Evolutionary conservation across 2,329 filamentous ascomycete species (phyloP).

Genomic region (Sarocladiaceae sp.): DNA sequence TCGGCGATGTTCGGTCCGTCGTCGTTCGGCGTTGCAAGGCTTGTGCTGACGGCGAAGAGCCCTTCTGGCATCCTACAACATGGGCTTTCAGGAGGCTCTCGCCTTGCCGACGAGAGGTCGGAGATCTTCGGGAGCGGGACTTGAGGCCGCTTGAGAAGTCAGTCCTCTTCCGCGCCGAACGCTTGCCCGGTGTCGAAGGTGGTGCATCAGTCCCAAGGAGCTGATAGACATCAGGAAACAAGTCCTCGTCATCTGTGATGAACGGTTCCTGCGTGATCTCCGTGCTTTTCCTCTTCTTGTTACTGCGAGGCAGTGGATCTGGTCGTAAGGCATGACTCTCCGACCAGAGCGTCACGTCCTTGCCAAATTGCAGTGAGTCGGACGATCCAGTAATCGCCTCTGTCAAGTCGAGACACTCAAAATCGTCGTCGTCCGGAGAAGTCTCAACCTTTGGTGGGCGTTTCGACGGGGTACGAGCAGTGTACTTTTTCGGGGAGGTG

Average conservation of each 20-base stretch:
- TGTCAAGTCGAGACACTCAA: slow-evolving; percentile 38
- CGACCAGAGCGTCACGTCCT: slow-evolving; percentile 37
- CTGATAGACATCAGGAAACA: slow-evolving; percentile 52
- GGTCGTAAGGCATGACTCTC: slow-evolving; percentile 36
- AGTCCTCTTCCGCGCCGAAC: slow-evolving; percentile 4
- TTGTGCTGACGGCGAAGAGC: background rate
- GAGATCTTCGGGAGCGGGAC: background rate
- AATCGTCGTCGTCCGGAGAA: slow-evolving; percentile 26
- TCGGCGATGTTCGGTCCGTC: background rate
- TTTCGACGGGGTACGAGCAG: background rate
- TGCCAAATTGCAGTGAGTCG: slow-evolving; percentile 30
- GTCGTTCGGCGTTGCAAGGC: background rate
- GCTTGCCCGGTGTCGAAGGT: slow-evolving; percentile 27
- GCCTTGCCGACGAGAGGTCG: background rate
- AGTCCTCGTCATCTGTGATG: slow-evolving; percentile 24
- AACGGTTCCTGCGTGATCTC: slow-evolving; percentile 36
- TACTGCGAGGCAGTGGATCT: slow-evolving; percentile 31
- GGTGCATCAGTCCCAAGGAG: slow-evolving; percentile 37
- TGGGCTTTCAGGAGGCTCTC: slow-evolving; percentile 7
- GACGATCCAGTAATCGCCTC: slow-evolving; percentile 29
- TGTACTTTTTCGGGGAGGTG: background rate
- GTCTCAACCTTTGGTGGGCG: background rate
- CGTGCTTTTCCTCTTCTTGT: slow-evolving; percentile 49
- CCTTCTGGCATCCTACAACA: background rate
- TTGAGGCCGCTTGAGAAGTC: background rate